Evolutionary conservation across 2,329 filamentous ascomycete genomes (phyloP), one percentile per base, ranked within the genome.

Genomic region (Penicillium olsonii): DNA sequence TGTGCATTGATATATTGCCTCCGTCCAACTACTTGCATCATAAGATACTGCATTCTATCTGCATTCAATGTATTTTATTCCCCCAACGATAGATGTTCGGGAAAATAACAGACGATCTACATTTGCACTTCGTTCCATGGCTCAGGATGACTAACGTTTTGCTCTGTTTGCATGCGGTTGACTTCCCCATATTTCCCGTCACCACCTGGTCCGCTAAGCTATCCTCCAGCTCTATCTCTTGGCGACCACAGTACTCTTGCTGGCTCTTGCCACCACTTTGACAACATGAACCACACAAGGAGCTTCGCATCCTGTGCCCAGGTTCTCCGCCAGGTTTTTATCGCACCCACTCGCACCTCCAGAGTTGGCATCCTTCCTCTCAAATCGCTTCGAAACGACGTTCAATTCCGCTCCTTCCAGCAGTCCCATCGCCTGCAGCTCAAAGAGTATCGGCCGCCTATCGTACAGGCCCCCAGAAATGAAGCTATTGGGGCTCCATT

Each of bases 231-330:
- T 34, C 12, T n/a, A 14, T n/a, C 27, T 27, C n/a, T 24, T 37
- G 37, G 12, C 7, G n/a, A 22, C 10, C 14, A 5, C 2, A 19
- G 8, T 15, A 5, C 5, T 14, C 5, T 5, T 37, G 8, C 10
- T 14, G 10, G 3, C 22, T 24, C 5, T 24, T 24, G 2, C 11
- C 17, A 12, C 11, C 14, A 1, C 18, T 24, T 15, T 5, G 12
- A 12, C 48, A 60, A 48, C 15, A 70, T 70, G 68, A 67, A 62
- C 46, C 66, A 68, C 49, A 62, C 59, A 24, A 66, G 68, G 43
- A 57, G 64, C 37, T 60, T 70, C 51, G 46, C 66, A 34, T 68
- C 66, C 6, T 63, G 63, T 10, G 61, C 66, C 41, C 66, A 67
- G 40, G 63, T 61, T 15, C 54, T 69, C 44, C 66, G 66, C 45